phyloP scores from a whole-genome alignment of 2,329 filamentous ascomycete genomes.

The Ustilaginoidea virens region DNA sequence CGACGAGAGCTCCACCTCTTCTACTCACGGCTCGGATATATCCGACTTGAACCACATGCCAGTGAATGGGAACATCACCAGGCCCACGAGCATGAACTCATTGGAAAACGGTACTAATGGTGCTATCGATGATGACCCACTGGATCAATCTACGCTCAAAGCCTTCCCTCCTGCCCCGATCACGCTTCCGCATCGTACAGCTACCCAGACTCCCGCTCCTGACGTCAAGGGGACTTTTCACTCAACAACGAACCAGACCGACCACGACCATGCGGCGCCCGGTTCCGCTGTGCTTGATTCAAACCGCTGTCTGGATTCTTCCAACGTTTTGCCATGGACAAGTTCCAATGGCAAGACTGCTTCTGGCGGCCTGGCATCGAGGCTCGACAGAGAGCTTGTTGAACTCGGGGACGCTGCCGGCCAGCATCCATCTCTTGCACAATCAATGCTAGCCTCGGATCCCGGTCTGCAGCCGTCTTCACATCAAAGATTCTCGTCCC shows the following conservation, averaged over 20 bases:
- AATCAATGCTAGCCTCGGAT: conserved; percentile 2
- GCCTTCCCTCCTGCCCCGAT: conserved; percentile 13
- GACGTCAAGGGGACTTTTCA: too few species aligned
- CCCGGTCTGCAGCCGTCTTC: conserved; percentile 8
- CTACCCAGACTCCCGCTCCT: conserved; percentile 8
- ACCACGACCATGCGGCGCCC: too few species aligned
- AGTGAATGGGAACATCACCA: conserved; percentile 26
- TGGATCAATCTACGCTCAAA: conserved; percentile 11
- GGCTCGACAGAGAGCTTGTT: not conserved
- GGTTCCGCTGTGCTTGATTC: not conserved
- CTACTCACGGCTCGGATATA: conserved; percentile 34
- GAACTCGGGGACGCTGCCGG: too few species aligned
- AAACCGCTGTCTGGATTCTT: not conserved
- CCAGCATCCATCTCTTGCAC: conserved; percentile 1
- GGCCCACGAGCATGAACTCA: conserved; percentile 41
- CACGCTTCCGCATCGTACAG: conserved; percentile 15
- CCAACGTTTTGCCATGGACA: not conserved
- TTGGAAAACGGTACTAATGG: conserved; percentile 38
- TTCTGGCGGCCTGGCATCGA: not conserved
- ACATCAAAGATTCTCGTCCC: conserved; percentile 49
- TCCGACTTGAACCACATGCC: conserved; percentile 28
- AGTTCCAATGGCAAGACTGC: not conserved
- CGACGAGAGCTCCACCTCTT: conserved; percentile 38
- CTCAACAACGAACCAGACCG: too few species aligned
- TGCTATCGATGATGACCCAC: conserved; percentile 15